Conservation (phyloP, 2,329 filamentous ascomycete genomes). For the Epichloe glyceriae region DNA sequence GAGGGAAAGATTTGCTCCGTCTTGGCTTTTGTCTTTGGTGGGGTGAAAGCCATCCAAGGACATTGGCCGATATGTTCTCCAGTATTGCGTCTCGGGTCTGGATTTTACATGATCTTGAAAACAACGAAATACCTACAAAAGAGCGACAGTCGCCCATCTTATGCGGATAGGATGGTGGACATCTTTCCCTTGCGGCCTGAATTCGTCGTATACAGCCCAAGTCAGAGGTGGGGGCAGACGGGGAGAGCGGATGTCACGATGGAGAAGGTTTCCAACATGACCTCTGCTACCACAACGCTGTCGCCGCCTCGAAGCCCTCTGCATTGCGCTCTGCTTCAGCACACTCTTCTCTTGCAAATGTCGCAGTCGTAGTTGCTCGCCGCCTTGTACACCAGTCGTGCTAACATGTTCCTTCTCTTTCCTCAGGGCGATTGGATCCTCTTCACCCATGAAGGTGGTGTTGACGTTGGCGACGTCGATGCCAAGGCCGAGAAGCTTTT, state of each 20-base stretch:
- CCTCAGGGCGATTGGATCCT: slow-evolving; percentile 95
- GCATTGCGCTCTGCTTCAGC: not conserved
- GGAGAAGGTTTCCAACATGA: slow-evolving; percentile 11
- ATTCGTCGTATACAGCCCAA: not conserved
- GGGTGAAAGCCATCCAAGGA: not conserved
- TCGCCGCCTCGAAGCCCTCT: not conserved
- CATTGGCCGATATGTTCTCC: not conserved
- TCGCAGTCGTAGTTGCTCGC: not conserved
- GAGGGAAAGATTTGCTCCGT: not conserved
- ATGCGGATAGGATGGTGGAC: slow-evolving; percentile 4
- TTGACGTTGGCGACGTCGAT: slow-evolving; percentile 98
- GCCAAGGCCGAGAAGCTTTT: slow-evolving; percentile 97
- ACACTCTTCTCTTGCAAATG: not conserved
- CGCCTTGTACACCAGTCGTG: not conserved
- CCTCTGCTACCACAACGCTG: slow-evolving; percentile 1
- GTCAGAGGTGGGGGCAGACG: slow-evolving; percentile 15
- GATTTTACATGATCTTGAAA: too few relatives aligned
- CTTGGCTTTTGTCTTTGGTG: not conserved
- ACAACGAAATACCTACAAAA: not conserved
- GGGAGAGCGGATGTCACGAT: slow-evolving; percentile 24
- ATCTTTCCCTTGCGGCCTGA: not conserved
- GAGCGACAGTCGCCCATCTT: slow-evolving; percentile 6
- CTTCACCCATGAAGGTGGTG: slow-evolving; percentile 98
- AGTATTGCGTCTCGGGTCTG: too few relatives aligned
- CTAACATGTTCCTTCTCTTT: slow-evolving; percentile 12